phyloP scores from a whole-genome alignment of 495 filamentous ascomycete species.

The Aeminium ludgeri region DNA sequence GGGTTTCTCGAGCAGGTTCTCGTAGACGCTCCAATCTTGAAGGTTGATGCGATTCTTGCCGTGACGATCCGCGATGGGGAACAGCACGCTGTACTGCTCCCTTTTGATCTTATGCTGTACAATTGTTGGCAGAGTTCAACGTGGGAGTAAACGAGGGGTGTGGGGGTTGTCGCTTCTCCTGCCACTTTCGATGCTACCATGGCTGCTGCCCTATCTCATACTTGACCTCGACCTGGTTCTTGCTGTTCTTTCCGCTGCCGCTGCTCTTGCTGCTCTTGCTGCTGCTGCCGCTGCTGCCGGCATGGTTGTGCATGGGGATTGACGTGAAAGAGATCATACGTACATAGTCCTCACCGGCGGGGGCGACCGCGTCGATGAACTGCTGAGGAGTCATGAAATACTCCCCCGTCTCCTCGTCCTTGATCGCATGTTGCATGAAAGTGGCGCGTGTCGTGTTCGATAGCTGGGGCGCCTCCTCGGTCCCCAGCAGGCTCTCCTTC shows the following conservation, averaged over 20 bases:
- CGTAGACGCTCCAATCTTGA: constrained; percentile 78
- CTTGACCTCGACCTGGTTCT: no score
- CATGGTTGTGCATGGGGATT: no score
- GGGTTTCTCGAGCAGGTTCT: constrained; percentile 82
- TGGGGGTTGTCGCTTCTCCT: no score
- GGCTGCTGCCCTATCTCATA: no score
- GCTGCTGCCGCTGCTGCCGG: no score
- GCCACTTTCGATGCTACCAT: no score
- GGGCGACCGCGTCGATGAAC: constrained; percentile 83
- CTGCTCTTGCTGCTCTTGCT: no score
- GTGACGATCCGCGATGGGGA: constrained; percentile 68
- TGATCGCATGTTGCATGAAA: constrained; percentile 62
- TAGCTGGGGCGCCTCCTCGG: constrained; percentile 34
- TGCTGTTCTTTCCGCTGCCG: no score
- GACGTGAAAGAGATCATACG: constrained; percentile 25
- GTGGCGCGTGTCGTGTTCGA: constrained; percentile 51
- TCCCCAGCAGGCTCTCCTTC: constrained; percentile 25
- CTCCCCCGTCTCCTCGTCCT: constrained; percentile 60
- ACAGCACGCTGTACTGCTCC: constrained; percentile 85
- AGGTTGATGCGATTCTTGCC: constrained; percentile 54
- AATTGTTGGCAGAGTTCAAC: constrained; percentile 1
- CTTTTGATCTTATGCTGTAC: constrained; percentile 88
- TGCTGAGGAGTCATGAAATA: constrained; percentile 62
- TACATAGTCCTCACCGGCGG: constrained; percentile 77
- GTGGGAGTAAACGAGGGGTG: no score